Base-by-base conservation (phyloP, 2,329 filamentous ascomycete genomes). In the Didymella pinodella region DNA sequence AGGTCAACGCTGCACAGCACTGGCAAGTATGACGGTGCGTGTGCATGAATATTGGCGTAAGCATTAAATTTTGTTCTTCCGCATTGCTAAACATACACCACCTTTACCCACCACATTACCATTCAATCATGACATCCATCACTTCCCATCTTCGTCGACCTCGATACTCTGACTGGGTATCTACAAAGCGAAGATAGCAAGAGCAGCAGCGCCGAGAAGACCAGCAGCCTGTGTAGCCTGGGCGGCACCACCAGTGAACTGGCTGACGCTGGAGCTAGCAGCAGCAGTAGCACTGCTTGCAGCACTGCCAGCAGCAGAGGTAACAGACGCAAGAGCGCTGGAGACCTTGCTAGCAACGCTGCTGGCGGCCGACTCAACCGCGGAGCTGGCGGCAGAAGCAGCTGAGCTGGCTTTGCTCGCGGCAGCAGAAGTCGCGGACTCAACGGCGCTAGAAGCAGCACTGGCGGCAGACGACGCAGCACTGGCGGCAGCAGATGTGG, bases 161-260 rank as follows among this genome's bases (percentile, higher is more conserved):
- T 36, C 4, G 16, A n/a, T 36, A 36, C 7, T n/a, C 6, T 7
- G n/a, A 5, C 4, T 20, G 36, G 34, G 11, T 51, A 59, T 69
- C 63, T 76, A 77, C 72, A 77, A 71, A 56, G 70, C 74, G 41
- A 76, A 59, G 62, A 76, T 61, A 54, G 74, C 75, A 54, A 76
- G 51, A 29, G 72, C 73, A 48, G 73, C 75, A 55, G 72, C 74
- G 61, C 72, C 75, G 43, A 76, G 49, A 32, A 76, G 54, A 56
- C 72, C 75, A 31, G 65, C 72, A 48, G 72, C 75, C 56, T 74
- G 69, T 44, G 72, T 75, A 20, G 69, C 65, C 49, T 68, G 70
- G 18, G 73, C 61, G 49, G 74, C 75, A 55, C 63, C 75, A 63
- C 74, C 74, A 31, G 75, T 71, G 68, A 75, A 78, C 60, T 72